phyloP scores from a whole-genome alignment of 495 filamentous ascomycete genomes.

The Aspergillus saccharolyticus region DNA sequence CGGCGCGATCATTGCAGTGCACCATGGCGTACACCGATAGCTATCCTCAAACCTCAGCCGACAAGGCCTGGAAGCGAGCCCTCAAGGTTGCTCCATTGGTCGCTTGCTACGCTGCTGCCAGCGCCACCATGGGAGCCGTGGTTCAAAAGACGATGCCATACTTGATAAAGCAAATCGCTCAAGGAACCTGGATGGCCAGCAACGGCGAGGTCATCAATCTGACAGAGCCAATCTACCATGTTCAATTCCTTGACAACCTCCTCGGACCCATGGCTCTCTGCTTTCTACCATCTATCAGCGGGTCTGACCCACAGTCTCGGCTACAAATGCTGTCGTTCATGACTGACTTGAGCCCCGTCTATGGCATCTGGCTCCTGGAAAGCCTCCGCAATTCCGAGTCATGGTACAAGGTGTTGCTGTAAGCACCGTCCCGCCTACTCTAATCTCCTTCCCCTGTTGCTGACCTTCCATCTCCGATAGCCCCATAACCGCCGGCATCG shows the following conservation, averaged over 20 bases:
- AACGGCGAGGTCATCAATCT: constrained; percentile 9
- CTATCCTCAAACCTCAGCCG: neutral
- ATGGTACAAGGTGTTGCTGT: constrained; percentile 5
- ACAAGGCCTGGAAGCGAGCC: constrained; percentile 2
- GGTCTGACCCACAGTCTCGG: constrained; percentile 3
- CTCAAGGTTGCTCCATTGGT: constrained; percentile 10
- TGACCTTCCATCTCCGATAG: constrained; percentile 3
- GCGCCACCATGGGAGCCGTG: neutral
- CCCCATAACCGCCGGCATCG: constrained; percentile 10
- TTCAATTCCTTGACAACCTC: constrained; percentile 10
- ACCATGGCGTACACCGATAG: neutral
- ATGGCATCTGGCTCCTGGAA: constrained; percentile 21
- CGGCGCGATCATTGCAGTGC: neutral
- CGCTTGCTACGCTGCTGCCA: neutral
- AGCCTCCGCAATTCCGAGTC: constrained; percentile 14
- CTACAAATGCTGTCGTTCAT: constrained; percentile 20
- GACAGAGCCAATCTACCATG: neutral
- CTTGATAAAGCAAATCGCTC: neutral
- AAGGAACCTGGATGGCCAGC: constrained; percentile 6
- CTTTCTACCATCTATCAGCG: constrained; percentile 18
- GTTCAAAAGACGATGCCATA: neutral
- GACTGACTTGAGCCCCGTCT: constrained; percentile 11
- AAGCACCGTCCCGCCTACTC: neutral
- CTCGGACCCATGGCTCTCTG: constrained; percentile 9
- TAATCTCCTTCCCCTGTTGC: no score